Conservation (phyloP, 2,329 filamentous ascomycete species). For the Epichloe festucae region DNA sequence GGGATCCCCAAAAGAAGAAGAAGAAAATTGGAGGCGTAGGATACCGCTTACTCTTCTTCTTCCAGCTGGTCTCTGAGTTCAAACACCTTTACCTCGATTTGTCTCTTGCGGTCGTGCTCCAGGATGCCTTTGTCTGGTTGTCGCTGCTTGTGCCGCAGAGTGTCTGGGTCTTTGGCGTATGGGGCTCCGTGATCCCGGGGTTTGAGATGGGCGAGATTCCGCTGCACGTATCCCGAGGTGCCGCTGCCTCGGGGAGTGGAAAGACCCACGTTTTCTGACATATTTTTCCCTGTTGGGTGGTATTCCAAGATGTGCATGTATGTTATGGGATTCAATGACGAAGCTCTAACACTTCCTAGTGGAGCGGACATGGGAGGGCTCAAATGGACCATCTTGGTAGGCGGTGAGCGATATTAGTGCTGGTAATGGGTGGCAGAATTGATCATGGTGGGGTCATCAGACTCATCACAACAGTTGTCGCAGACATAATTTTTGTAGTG, state of each 20-base stretch:
- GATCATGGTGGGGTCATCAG: constrained; percentile 12
- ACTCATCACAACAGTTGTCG: constrained; percentile 1
- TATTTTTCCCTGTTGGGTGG: constrained; percentile 22
- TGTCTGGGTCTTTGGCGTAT: constrained; percentile 59
- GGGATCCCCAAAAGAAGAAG: background rate
- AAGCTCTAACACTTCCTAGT: background rate
- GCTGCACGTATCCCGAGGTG: constrained; percentile 94
- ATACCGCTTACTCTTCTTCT: constrained; percentile 54
- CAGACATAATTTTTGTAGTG: background rate
- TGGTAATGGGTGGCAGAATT: constrained; percentile 14
- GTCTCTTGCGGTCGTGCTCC: constrained; percentile 83
- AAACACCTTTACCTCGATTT: constrained; percentile 87
- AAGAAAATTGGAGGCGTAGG: background rate
- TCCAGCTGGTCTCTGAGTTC: constrained; percentile 85
- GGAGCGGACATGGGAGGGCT: background rate
- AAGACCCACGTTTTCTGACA: constrained; percentile 97
- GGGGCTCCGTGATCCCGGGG: constrained; percentile 71
- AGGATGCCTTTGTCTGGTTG: constrained; percentile 87
- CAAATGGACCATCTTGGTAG: constrained; percentile 2
- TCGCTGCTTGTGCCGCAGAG: constrained; percentile 60
- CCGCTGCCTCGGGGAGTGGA: constrained; percentile 87
- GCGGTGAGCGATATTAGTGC: constrained; percentile 10
- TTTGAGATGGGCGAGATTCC: constrained; percentile 78
- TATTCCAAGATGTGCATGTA: background rate
- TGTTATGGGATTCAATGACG: background rate